Evolutionary conservation across 1,284 basidiomycete genomes (phyloP), one percentile per base, ranked within the genome.

Genomic region (Tranzscheliella williamsii): DNA sequence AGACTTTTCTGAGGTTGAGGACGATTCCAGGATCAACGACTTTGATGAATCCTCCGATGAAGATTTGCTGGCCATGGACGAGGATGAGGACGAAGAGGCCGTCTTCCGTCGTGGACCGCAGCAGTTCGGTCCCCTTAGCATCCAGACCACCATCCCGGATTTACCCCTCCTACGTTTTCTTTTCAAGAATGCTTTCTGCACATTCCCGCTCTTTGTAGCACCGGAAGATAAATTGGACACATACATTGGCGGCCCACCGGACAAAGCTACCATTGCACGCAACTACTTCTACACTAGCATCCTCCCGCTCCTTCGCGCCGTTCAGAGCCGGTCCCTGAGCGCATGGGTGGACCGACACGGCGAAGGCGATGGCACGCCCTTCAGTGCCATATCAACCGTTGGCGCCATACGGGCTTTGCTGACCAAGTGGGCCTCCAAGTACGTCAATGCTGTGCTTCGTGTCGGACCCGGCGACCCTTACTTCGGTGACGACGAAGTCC

Each of bases 141-240:
- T 31, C 20, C 48, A 62, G 33, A 37, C 43, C 4, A 42, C 44
- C 29, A 57, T 62, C 18, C 63, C 58, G 1, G 67, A 72, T 24
- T 47, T 74, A 36, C 70, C 72, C 12, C 55, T 75, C 27, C 30
- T 75, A 38, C 70, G 69, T 33, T 70, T 73, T 47, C 46, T 75
- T 20, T 58, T 71, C 52, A 68, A 69, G 44, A 67, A 72, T 35
- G 72, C 67, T 7, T 67, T 73, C 29, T 60, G 57, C 42, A 74
- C 70, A 16, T 74, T 67, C 51, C 72, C 72, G 3, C 60, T 74
- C 36, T 72, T 74, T 39, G 69, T 70, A 5, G 55, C 58, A n/a
- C 61, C 67, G 16, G 69, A 71, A 34, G 61, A 63, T 34, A 54
- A 51, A 42, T 38, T 46, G 21, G 33, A 42, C 23, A 55, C 54